Base-by-base conservation (phyloP, 345 rosid species). In the Ailanthus altissimus region DNA sequence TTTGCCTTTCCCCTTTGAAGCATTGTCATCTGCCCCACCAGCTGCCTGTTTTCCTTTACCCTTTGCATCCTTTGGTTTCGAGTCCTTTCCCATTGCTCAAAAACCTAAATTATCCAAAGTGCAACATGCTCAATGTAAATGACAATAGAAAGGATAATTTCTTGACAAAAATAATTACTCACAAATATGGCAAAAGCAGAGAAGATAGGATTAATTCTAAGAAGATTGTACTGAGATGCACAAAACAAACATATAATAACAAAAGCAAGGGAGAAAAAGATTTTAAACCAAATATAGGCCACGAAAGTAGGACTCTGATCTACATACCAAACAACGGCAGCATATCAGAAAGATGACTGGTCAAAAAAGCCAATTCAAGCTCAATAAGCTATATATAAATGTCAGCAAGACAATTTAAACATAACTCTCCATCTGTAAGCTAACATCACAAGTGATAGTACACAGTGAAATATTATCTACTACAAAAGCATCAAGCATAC, bases 1-100 rank as follows among this genome's bases (percentile, higher is more conserved):
- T 87, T 95, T 95, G 50, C 99, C 99, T 88, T 95, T 95, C 20
- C 99, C 99, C 89, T 93, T 93, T 18, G 98, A 79, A 80, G 84
- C 76, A 36, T 70, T 76, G 64, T 90, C 98, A 57, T 92, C 98
- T 73, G 92, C 83, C 23, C 90, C 91, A 79, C 88, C 86, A 43
- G 85, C 93, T 2, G 93, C 86, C 77, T 89, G 92, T 86, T 95
- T 95, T 70, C 92, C 98, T 69, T 95, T 95, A 51, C 98, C 98
- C 87, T 95, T 95, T 7, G 81, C 67, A 21, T 84, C 81, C 82
- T 90, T 92, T 28, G 86, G 38, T 67, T 88, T 86, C 2, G 87
- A 79, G 86, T 86, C 93, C 78, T 93, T 93, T 62, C 94, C 97
- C 97, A 91, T 89, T 76, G 68, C 74, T 74, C 4, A 32, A 18